Evolutionary conservation across 1,139 yeast species (phyloP).

Genomic region (Blastobotrys raffinosifermentans): DNA sequence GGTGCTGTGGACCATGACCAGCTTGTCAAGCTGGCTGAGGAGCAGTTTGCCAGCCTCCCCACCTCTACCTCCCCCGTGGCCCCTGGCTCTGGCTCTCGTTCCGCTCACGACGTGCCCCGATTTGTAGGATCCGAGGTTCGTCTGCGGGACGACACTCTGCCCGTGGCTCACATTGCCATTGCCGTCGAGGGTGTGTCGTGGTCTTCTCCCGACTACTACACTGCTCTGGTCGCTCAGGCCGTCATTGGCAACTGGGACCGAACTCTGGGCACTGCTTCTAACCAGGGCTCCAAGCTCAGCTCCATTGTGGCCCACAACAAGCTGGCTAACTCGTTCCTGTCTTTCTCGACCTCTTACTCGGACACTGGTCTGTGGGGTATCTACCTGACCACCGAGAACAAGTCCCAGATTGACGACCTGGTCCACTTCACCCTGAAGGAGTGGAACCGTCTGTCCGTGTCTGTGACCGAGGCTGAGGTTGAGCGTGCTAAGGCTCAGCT

Average conservation of each 20-base stretch:
- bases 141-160: conserved; percentile 74
- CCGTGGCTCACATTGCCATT: conserved; percentile 85
- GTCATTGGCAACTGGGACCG: conserved; percentile 98
- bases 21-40: conserved; percentile 68
- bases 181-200: conserved; percentile 98
- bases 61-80: conserved; percentile 58
- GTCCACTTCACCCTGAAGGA: conserved; percentile 74
- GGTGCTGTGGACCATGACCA: conserved; percentile 89
- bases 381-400: conserved; percentile 78
- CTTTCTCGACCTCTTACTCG: conserved; percentile 93
- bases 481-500: conserved; percentile 92
- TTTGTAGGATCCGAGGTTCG: conserved; percentile 85
- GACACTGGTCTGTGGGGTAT: conserved; percentile 98
- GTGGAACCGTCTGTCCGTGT: conserved; percentile 80
- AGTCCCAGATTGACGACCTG: conserved; percentile 56
- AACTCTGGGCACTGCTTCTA: conserved; percentile 79
- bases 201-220: conserved; percentile 93
- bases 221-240: conserved; percentile 94
- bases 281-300: conserved; percentile 82
- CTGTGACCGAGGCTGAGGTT: conserved; percentile 81
- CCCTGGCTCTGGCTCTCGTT: conserved; percentile 65
- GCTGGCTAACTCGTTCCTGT: conserved; percentile 90
- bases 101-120: conserved; percentile 57
- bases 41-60: conserved; percentile 70
- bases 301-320: conserved; percentile 68